Conservation (phyloP, 306 rosid species). For the Vigna mungo region DNA sequence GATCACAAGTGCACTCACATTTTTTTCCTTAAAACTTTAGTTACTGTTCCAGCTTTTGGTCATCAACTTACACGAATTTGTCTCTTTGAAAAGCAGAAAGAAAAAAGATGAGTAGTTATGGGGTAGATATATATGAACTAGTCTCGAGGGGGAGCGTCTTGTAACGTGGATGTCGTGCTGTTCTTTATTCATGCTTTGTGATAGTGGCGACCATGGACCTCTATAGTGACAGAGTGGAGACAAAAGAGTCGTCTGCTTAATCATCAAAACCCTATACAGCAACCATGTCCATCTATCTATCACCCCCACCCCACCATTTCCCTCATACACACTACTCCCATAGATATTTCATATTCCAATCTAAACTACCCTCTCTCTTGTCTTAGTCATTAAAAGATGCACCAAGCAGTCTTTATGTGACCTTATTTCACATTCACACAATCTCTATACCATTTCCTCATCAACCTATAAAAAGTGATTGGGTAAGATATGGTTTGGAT, state of each 20-base stretch:
- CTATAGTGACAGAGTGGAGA: constrained; percentile 65
- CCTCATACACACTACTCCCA: neutral
- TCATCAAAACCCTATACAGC: constrained; percentile 58
- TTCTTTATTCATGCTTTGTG: constrained; percentile 59
- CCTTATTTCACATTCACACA: neutral
- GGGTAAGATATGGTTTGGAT: constrained; percentile 23
- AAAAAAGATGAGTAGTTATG: constrained; percentile 45
- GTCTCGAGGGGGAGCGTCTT: constrained; percentile 74
- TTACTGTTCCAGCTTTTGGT: constrained; percentile 33
- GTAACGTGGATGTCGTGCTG: constrained; percentile 49
- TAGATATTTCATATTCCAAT: neutral
- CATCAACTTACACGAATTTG: constrained; percentile 36
- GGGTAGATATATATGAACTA: constrained; percentile 42
- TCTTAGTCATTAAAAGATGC: constrained; percentile 44
- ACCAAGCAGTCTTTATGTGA: constrained; percentile 30
- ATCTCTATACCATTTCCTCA: neutral
- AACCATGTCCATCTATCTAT: constrained; percentile 12
- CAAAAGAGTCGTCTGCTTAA: constrained; percentile 70
- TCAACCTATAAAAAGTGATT: neutral
- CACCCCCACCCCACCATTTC: constrained; percentile 29
- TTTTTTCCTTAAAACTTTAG: neutral
- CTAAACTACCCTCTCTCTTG: constrained; percentile 11
- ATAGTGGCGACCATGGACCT: constrained; percentile 69
- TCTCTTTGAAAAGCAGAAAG: constrained; percentile 63
- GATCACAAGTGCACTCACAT: neutral